Evolutionary conservation across 2,329 filamentous ascomycete genomes (phyloP).

Genomic region (Ascochyta viciae-villosae): DNA sequence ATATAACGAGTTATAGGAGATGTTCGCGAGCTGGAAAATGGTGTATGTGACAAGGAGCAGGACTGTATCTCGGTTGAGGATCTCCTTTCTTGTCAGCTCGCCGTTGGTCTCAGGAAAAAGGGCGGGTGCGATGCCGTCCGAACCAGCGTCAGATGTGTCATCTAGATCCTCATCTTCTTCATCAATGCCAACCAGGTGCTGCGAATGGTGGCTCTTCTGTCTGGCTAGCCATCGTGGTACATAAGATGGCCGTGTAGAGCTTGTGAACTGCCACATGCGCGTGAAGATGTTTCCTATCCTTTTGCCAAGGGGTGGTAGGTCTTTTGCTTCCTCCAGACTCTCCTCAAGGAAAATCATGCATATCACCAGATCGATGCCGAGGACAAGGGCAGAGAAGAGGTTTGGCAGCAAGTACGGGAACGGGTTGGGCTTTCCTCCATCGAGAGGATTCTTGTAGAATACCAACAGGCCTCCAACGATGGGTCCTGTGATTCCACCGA

Average conservation of each 20-base stretch:
- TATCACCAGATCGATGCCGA: conserved; percentile 75
- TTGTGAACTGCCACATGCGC: conserved; percentile 74
- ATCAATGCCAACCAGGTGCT: conserved; percentile 45
- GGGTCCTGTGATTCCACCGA: conserved; percentile 92
- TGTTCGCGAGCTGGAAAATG: conserved; percentile 92
- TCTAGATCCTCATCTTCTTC: conserved; percentile 51
- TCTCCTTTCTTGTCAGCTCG: conserved; percentile 60
- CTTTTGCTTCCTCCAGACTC: conserved; percentile 73
- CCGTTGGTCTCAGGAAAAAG: conserved; percentile 53
- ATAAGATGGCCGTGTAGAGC: conserved; percentile 66
- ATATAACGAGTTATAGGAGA: conserved; percentile 93
- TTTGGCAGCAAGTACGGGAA: conserved; percentile 91
- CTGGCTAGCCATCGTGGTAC: conserved; percentile 52
- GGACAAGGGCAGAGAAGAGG: conserved; percentile 74
- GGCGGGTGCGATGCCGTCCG: conserved; percentile 45
- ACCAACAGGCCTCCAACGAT: conserved; percentile 88
- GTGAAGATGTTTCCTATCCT: conserved; percentile 67
- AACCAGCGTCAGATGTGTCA: conserved; percentile 53
- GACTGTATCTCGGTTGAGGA: conserved; percentile 82
- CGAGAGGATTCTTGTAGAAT: conserved; percentile 65
- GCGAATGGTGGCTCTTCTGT: conserved; percentile 35
- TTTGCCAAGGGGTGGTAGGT: conserved; percentile 66
- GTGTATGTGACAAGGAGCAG: conserved; percentile 85
- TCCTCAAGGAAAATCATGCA: conserved; percentile 86
- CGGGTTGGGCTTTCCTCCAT: conserved; percentile 58